Base-by-base conservation (phyloP, 768 basidiomycete species). In the Kwoniella sp. region DNA sequence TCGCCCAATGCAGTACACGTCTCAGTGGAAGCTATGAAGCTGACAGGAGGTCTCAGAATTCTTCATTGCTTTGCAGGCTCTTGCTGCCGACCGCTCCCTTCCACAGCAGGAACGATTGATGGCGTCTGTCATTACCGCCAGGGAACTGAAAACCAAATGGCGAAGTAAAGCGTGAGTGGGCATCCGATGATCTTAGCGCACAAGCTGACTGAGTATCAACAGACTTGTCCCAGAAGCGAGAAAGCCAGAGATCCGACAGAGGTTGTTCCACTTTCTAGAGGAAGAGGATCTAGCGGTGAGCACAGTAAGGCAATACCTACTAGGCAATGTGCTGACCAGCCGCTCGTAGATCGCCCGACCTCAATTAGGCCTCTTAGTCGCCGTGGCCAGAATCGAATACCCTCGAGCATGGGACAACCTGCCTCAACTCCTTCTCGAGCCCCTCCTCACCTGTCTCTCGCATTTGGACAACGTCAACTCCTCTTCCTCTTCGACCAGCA, bases 121-220 rank as follows among this genome's bases (percentile, higher is more conserved):
- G 48, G 70, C 76, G 8, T 73, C 73, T 15, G 66, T 80, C 25
- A 71, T 79, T 17, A 70, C 78, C 8, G 78, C 69, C 7, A 58
- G 79, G 47, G 79, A 80, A 61, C 63, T 79, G n/a, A 77, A 79
- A 58, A 78, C 72, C 9, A 80, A 79, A 65, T 80, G 79, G 79
- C 67, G 79, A 50, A 77, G 72, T 45, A 80, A 80, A 66, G 50
- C 66, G 79, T 80, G 54, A 69, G 75, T 66, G 1, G 26, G 2
- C 22, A 26, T 9, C 0, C 34, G 8, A 29, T 4, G 26, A 45
- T 9, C 20, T 15, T n/a, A 13, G 25, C 53, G 51, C 38, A 59
- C 22, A 2, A 3, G 20, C 20, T n/a, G 0, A 5, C n/a, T n/a
- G n/a, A n/a, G n/a, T n/a, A n/a, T n/a, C n/a, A n/a, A 9, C 54